A percentile compares a stretch with the other conserved stretches of the same genome.
phyloP scores from a whole-genome alignment of 192 early-diverging fungal genomes.

The Thoreauomyces humboldtii region DNA sequence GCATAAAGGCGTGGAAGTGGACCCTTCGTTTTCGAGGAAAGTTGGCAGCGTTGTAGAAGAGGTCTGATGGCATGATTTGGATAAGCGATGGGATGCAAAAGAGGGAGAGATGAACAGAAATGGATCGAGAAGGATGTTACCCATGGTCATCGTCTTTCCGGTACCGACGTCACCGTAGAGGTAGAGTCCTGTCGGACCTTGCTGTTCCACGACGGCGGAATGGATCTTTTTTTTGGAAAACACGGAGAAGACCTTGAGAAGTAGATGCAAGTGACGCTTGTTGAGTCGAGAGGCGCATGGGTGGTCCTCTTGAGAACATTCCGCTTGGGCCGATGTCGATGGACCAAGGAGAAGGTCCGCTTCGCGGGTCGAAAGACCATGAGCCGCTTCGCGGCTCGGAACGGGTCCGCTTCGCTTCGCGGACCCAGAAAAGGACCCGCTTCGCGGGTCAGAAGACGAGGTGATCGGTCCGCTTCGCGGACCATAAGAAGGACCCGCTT shows the following conservation, averaged over 20 bases:
- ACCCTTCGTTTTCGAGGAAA: conserved; percentile 77
- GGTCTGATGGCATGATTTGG: conserved; percentile 38
- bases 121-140: neutral
- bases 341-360: too few relatives aligned
- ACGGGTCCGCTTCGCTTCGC: too few relatives aligned
- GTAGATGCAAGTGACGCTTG: too few relatives aligned
- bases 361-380: too few relatives aligned
- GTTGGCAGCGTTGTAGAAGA: conserved; percentile 81
- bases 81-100: neutral
- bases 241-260: neutral
- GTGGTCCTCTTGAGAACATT: too few relatives aligned
- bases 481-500: too few relatives aligned
- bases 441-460: too few relatives aligned
- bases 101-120: neutral
- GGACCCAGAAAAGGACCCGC: too few relatives aligned
- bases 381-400: too few relatives aligned
- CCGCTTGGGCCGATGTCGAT: too few relatives aligned
- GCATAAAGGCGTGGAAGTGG: conserved; percentile 98
- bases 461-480: too few relatives aligned
- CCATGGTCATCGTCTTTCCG: conserved; percentile 93
- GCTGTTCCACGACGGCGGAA: conserved; percentile 1
- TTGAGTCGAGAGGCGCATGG: too few relatives aligned
- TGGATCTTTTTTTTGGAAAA: neutral
- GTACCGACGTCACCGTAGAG: conserved; percentile 56
- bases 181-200: conserved; percentile 44